phyloP scores from a whole-genome alignment of 2,329 filamentous ascomycete genomes.

The Cephalotrichum gorgonifer region DNA sequence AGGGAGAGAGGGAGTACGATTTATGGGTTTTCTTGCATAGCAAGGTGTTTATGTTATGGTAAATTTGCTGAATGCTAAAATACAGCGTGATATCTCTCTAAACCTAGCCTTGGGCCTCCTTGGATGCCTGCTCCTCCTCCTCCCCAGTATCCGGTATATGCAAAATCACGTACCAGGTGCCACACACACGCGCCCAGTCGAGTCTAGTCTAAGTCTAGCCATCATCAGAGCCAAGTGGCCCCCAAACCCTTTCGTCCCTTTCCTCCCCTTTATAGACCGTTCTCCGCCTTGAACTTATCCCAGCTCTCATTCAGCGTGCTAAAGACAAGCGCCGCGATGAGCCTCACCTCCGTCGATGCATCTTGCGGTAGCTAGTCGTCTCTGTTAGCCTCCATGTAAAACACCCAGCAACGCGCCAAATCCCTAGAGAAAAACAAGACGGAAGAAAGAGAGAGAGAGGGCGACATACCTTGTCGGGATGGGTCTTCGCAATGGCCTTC shows the following conservation, averaged over 20 bases:
- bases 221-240: background rate
- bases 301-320: slow-evolving; percentile 61
- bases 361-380: slow-evolving; percentile 47
- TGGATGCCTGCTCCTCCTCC: background rate
- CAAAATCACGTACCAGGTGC: background rate
- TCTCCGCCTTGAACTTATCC: slow-evolving; percentile 64
- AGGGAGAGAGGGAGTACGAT: no score
- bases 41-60: slow-evolving; percentile 11
- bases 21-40: slow-evolving; percentile 10
- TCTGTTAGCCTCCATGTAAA: slow-evolving; percentile 3
- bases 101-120: background rate
- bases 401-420: background rate
- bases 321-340: slow-evolving; percentile 58
- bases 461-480: slow-evolving; percentile 85
- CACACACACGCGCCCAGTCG: no score
- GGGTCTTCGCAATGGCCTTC: slow-evolving; percentile 97
- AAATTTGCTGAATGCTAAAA: background rate
- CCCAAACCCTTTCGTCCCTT: background rate
- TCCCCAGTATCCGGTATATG: background rate
- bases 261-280: slow-evolving; percentile 37
- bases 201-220: no score
- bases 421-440: background rate
- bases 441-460: background rate
- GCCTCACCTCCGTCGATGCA: slow-evolving; percentile 52
- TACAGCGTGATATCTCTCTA: background rate